phyloP scores from a whole-genome alignment of 2,329 filamentous ascomycete species.

The Cladobotryum protrusum region DNA sequence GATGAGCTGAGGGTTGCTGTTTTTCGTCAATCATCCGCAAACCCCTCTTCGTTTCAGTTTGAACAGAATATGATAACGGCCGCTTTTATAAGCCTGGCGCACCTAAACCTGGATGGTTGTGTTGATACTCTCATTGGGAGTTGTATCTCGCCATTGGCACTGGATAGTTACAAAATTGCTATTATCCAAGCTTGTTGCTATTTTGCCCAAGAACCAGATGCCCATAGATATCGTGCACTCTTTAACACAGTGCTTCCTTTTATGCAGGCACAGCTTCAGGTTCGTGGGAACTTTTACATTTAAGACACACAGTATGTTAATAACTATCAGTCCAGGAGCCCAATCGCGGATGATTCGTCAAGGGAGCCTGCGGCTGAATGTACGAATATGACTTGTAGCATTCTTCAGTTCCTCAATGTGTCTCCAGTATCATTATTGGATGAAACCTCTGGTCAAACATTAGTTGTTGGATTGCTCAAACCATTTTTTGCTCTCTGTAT shows the following conservation, averaged over 20 bases:
- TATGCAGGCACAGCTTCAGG: slow-evolving; percentile 51
- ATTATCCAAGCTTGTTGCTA: slow-evolving; percentile 57
- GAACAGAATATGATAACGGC: slow-evolving; percentile 61
- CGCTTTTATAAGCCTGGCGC: slow-evolving; percentile 57
- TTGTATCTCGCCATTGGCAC: slow-evolving; percentile 52
- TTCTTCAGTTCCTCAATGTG: slow-evolving; percentile 51
- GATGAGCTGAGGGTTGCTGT: slow-evolving; percentile 62
- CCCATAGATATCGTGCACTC: slow-evolving; percentile 46
- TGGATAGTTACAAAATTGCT: slow-evolving; percentile 55
- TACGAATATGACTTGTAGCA: slow-evolving; percentile 29
- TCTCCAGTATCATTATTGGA: slow-evolving; percentile 34
- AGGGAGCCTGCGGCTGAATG: slow-evolving; percentile 1
- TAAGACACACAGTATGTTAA: slow-evolving; percentile 11
- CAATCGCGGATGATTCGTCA: slow-evolving; percentile 1
- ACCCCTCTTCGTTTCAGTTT: slow-evolving; percentile 34
- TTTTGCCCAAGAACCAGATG: slow-evolving; percentile 49
- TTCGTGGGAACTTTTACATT: slow-evolving; percentile 23
- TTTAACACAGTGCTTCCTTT: slow-evolving; percentile 51
- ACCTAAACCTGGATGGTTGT: slow-evolving; percentile 54
- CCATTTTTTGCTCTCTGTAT: slow-evolving; percentile 48
- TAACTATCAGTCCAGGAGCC: slow-evolving; percentile 1
- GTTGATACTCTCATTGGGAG: slow-evolving; percentile 50
- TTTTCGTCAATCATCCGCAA: slow-evolving; percentile 49
- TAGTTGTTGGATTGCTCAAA: slow-evolving; percentile 34
- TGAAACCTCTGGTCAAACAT: slow-evolving; percentile 22